Base-by-base conservation (phyloP, 1,284 basidiomycete genomes). In the Hymenochaete sp. region DNA sequence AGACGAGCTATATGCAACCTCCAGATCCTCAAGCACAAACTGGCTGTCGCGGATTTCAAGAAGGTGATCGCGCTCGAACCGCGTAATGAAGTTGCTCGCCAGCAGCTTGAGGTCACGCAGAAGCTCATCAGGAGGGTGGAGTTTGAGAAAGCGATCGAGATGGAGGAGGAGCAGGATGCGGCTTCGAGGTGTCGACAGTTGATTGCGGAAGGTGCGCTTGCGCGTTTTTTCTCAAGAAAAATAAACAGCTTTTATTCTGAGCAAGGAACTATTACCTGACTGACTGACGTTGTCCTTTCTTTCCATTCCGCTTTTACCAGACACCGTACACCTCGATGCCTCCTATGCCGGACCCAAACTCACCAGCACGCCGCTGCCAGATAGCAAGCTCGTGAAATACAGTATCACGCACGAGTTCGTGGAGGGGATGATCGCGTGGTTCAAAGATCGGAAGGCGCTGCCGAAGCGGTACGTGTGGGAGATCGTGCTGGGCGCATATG, bases 391-490 rank as follows among this genome's bases (percentile, higher is more conserved):
- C n/a, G n/a, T n/a, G n/a, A n/a, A n/a, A n/a, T 90, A 79, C 65
- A 67, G 62, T 39, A 87, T 93, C 47, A 85, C 80, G 16, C 61
- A 73, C 28, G 73, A 82, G 44, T 98, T 98, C 63, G 72, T 98
- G 52, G 74, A 78, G 52, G 73, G 68, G 26, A 93, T 98, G 92
- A 79, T 98, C 38, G 70, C 83, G 54, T 88, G 81, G 77, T 98
- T 97, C 68, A 96, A 95, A 67, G 76, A 82, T 36, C 91, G 91
- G 19, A 93, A 93, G 62, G 74, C 82, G 21, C 66, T 98, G 44
- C 82, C 92, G 3, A 81, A 82, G 63, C 72, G 91, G 62, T 85
- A 92, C 52, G 91, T 86, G 21, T 98, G 93, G 93, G 91, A 98
- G 67, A 97, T 99, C 56, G 74, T 93, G 22, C 71, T 99, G 9